Evolutionary conservation across 768 basidiomycete species (phyloP).

Genomic region (Amylocystis lapponica): DNA sequence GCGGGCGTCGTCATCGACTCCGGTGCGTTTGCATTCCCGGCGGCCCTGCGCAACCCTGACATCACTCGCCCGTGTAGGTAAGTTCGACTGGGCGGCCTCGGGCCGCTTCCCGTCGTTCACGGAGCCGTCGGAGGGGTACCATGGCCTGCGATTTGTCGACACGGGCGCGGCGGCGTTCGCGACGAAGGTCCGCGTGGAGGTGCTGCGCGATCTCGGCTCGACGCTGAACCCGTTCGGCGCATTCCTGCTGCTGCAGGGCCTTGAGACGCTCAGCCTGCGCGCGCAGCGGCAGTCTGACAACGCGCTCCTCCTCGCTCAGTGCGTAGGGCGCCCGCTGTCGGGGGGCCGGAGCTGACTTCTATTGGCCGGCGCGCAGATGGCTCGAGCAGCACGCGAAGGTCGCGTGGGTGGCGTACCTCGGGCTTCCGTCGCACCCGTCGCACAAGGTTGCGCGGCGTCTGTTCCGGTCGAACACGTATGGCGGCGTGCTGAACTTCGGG

Average conservation of each 20-base stretch:
- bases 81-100: conserved; percentile 67
- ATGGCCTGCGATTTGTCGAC: conserved; percentile 62
- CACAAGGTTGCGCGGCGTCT: conserved; percentile 53
- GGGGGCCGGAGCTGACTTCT: neutral
- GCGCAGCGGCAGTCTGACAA: conserved; percentile 69
- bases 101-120: conserved; percentile 74
- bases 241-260: conserved; percentile 69
- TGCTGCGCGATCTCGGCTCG: conserved; percentile 64
- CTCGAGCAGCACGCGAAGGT: conserved; percentile 62
- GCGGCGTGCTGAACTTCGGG: conserved; percentile 78
- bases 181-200: conserved; percentile 55
- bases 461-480: conserved; percentile 49
- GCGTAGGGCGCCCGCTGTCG: conserved; percentile 5
- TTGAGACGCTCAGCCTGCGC: conserved; percentile 72
- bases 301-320: conserved; percentile 61
- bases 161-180: conserved; percentile 58
- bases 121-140: conserved; percentile 69
- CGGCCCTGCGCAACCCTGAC: too few relatives aligned
- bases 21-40: conserved; percentile 33
- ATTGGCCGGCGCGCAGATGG: conserved; percentile 26
- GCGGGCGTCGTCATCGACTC: conserved; percentile 72
- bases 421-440: conserved; percentile 56
- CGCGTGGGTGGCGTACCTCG: conserved; percentile 76
- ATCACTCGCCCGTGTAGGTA: conserved; percentile 39
- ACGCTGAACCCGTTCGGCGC: conserved; percentile 67